Base-by-base conservation (phyloP, 1,284 basidiomycete species). In the Ustilago trichophora region DNA sequence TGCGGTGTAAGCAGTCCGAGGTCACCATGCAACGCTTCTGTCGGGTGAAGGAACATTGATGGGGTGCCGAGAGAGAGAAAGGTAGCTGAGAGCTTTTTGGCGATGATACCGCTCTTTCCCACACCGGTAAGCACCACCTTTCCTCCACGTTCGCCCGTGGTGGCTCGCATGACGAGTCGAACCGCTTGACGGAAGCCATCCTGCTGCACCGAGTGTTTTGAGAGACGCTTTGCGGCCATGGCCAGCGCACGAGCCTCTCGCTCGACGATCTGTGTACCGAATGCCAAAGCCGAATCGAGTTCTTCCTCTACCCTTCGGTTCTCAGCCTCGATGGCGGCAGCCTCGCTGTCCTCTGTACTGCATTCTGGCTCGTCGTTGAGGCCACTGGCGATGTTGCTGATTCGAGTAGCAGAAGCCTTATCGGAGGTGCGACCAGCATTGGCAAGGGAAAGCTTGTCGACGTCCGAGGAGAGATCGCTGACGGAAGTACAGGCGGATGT, bases 11-110 rank as follows among this genome's bases (percentile, higher is more conserved):
- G 50, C 36, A 79, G 47, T 21, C 83, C 83, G 15, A 83, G 75
- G 47, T 83, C 83, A 41, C 83, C 83, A 42, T 83, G 83, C 24
- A 83, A 50, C 7, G 82, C 82, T 47, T 82, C 82, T 18, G 79
- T 70, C 0, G 83, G 82, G 49, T 83, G 81, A 11, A 83, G 55
- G 50, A 80, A 83, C 26, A 73, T 71, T 15, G 81, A 73, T 25
- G 75, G 80, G 12, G 83, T 77, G 18, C 82, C 82, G 60, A 80
- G 67, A 13, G 77, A 77, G 1, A 74, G 50, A 26, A 74, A 68
- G 18, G 75, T 76, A 11, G 74, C 69, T 6, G 62, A 66, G 7
- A 80, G 55, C 63, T 80, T 80, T 37, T 71, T 75, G 4, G 72
- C 77, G n/a, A 80, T 75, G 34, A 79, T 67, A 15, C 75, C 82